Percentiles rank a stretch among this genome's conserved stretches.
phyloP scores from a whole-genome alignment of 768 basidiomycete genomes.

The Rubroboletus satanas region DNA sequence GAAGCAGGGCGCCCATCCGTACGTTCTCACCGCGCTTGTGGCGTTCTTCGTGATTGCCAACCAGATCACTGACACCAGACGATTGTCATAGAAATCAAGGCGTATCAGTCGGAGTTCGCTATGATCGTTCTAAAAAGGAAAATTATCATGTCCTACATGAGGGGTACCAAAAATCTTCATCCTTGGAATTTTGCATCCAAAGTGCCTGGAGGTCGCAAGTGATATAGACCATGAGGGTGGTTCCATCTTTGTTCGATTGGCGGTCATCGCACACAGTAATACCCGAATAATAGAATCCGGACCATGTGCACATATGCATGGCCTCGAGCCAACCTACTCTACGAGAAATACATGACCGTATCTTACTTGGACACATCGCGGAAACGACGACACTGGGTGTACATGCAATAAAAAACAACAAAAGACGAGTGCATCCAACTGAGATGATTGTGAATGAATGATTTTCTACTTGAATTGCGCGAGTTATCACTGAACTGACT shows the following conservation, averaged over 20 bases:
- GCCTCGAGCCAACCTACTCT: constrained; percentile 8
- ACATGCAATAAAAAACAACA: constrained; percentile 17
- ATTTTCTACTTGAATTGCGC: constrained; percentile 8
- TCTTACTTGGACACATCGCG: constrained; percentile 4
- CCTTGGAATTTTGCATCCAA: neutral
- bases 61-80: neutral
- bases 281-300: too few relatives aligned
- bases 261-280: too few relatives aligned
- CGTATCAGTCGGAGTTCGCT: neutral
- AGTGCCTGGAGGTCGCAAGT: neutral
- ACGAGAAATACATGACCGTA: constrained; percentile 18
- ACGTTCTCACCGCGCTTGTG: neutral
- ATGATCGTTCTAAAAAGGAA: too few relatives aligned
- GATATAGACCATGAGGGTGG: neutral
- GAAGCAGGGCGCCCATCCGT: neutral
- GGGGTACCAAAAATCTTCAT: too few relatives aligned
- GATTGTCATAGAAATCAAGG: neutral
- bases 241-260: constrained; percentile 11
- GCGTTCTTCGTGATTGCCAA: neutral
- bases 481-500: neutral
- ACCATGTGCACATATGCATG: neutral
- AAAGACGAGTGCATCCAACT: constrained; percentile 14
- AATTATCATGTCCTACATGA: too few relatives aligned
- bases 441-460: constrained; percentile 10
- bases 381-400: constrained; percentile 10